A percentile compares a stretch with the other conserved stretches of the same genome.
Conservation (phyloP, 768 basidiomycete genomes). For the Leccinum incarnatum region DNA sequence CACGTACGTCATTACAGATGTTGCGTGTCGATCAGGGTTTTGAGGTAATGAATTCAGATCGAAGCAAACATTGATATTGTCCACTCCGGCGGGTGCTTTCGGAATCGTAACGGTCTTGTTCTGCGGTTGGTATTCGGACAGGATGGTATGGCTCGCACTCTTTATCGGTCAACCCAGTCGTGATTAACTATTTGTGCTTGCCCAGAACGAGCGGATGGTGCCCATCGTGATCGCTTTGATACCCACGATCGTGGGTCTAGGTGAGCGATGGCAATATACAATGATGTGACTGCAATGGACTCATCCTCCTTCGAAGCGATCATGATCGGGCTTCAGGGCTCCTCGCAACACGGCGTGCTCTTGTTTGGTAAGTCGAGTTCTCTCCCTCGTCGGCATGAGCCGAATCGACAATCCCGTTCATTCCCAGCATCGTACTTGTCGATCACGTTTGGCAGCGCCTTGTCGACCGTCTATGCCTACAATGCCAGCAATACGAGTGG, state of each 20-base stretch:
- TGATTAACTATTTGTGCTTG: neutral
- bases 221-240: slow-evolving; percentile 57
- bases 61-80: slow-evolving; percentile 57
- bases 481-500: no score
- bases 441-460: no score
- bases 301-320: slow-evolving; percentile 33
- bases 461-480: no score
- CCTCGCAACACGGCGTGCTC: no score
- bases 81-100: slow-evolving; percentile 54
- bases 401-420: no score
- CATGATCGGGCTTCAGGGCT: slow-evolving; percentile 44
- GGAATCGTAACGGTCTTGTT: slow-evolving; percentile 46
- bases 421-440: no score
- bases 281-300: neutral
- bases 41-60: slow-evolving; percentile 37
- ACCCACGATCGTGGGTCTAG: slow-evolving; percentile 57
- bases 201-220: slow-evolving; percentile 55
- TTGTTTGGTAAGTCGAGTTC: no score
- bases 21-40: neutral
- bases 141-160: slow-evolving; percentile 39
- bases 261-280: slow-evolving; percentile 25
- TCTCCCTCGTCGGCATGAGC: no score
- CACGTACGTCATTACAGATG: slow-evolving; percentile 39
- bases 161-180: neutral
- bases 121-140: slow-evolving; percentile 67